A percentile compares a stretch with the other conserved stretches of the same genome.
These are phyloP conservation scores for Ceraceosorus bombacis DNA, from an alignment of 1,284 basidiomycete genomes.

Conservation along the genomic window DNA sequence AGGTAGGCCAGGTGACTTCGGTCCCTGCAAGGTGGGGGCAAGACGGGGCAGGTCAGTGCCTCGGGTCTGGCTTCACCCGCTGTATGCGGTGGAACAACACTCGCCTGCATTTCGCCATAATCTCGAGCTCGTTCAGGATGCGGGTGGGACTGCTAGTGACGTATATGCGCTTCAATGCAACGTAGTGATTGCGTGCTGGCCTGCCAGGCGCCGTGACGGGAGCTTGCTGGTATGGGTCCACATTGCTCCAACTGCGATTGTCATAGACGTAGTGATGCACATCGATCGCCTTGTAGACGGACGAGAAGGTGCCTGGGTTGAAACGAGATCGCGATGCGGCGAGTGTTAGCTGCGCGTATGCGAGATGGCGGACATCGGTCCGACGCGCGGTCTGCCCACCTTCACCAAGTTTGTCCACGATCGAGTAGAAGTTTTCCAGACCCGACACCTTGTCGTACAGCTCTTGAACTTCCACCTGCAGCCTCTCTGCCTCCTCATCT, in stretches of 20 bases:
- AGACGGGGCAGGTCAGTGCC: neutral
- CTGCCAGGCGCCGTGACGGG: constrained; percentile 7
- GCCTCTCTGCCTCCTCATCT: constrained; percentile 20
- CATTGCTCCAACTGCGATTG: constrained; percentile 65
- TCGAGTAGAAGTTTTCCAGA: constrained; percentile 58
- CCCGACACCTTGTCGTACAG: constrained; percentile 67
- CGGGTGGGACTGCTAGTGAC: constrained; percentile 87
- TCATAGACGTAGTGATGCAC: constrained; percentile 67
- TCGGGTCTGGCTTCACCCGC: neutral
- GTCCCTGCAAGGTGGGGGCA: constrained; percentile 1
- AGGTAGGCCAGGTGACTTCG: constrained; percentile 56
- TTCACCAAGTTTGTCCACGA: constrained; percentile 86
- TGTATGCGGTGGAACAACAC: neutral
- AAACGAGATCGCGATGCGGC: neutral
- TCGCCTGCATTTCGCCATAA: constrained; percentile 66
- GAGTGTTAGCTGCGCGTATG: neutral
- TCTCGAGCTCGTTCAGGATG: constrained; percentile 88
- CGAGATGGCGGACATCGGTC: neutral
- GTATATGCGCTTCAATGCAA: constrained; percentile 94
- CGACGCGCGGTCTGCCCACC: constrained; percentile 46
- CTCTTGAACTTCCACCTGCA: constrained; percentile 51
- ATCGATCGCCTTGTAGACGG: constrained; percentile 94
- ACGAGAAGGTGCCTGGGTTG: constrained; percentile 78
- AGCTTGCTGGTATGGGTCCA: constrained; percentile 7
- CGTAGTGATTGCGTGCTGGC: constrained; percentile 56